These are phyloP conservation scores for Leccinum ambiguum DNA, from an alignment of 1,284 basidiomycete species.

Conservation along the genomic window DNA sequence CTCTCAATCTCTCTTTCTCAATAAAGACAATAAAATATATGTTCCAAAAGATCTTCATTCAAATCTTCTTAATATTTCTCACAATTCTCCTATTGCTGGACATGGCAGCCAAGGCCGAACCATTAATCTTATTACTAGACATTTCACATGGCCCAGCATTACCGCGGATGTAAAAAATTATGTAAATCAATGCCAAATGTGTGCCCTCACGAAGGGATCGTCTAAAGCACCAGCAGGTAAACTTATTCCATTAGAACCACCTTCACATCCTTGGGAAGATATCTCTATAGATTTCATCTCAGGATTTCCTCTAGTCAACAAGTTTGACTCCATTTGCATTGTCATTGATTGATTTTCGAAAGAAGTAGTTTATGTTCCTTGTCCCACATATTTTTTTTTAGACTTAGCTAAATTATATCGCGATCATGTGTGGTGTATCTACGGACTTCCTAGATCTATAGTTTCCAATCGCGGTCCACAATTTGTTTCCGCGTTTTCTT, in stretches of 20 bases:
- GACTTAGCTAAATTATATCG: neutral
- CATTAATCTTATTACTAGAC: neutral
- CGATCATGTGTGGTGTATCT: neutral
- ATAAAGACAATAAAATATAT: too few relatives aligned
- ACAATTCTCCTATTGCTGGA: too few relatives aligned
- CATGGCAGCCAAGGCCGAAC: too few relatives aligned
- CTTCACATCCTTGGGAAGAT: neutral
- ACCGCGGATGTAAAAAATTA: neutral
- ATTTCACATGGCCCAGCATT: neutral
- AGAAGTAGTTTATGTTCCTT: neutral
- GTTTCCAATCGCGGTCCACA: neutral
- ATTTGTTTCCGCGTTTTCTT: neutral
- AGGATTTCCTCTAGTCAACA: neutral
- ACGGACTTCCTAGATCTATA: neutral
- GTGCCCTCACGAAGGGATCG: neutral
- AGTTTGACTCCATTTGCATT: neutral
- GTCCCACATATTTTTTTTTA: neutral
- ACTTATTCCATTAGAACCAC: neutral
- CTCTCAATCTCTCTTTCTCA: too few relatives aligned
- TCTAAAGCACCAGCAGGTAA: neutral
- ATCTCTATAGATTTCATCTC: neutral
- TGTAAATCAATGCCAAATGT: neutral
- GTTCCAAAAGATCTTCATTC: too few relatives aligned
- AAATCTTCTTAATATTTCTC: too few relatives aligned
- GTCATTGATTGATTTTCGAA: neutral